Base-by-base conservation (phyloP, 495 filamentous ascomycete species). In the Tuber umbilicatum region DNA sequence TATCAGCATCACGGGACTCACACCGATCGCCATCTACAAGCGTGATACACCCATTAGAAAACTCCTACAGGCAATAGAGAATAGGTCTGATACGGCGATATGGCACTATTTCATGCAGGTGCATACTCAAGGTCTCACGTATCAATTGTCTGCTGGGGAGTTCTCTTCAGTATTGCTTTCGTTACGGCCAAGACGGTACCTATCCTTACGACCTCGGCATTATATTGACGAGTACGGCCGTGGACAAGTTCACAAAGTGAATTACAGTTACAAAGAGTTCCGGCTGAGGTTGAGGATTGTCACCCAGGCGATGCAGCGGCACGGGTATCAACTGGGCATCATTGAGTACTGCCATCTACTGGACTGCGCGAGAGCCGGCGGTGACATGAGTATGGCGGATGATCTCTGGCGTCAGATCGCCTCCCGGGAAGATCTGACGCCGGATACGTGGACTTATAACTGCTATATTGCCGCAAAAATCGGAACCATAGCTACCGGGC, bases 341-440 rank as follows among this genome's bases (percentile, higher is more conserved):
- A 81, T 80, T 0, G 89, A 90, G 73, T 90, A 88, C 78, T 86
- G 83, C 1, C 86, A 88, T 72, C 83, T 91, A 21, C 84, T 91
- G 37, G 84, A 86, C 70, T 87, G 86, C 80, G 87, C 88, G 21
- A 80, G 84, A 16, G 85, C 86, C 6, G 84, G 86, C 40, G 86
- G 86, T 10, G 83, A 89, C 81, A 79, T 70, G 0, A 50, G 75
- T 1, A 79, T 86, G 67, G 88, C 88, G 5, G 80, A 85, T n/a
- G 73, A 79, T 2, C 74, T 89, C 14, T 92, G 90, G 90, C 75
- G 82, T 23, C 78, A 83, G 7, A 87, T 91, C 85, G 45, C 64
- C 23, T 7, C 76, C 10, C 38, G 75, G 23, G 78, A 83, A 9
- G 74, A 78, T 2, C 50, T 89, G 9, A 39, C 74, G n/a, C 87